A percentile compares a stretch with the other conserved stretches of the same genome.
Evolutionary conservation across 139 green algal species (phyloP).

Genomic region (Tetradesmus obliquus): DNA sequence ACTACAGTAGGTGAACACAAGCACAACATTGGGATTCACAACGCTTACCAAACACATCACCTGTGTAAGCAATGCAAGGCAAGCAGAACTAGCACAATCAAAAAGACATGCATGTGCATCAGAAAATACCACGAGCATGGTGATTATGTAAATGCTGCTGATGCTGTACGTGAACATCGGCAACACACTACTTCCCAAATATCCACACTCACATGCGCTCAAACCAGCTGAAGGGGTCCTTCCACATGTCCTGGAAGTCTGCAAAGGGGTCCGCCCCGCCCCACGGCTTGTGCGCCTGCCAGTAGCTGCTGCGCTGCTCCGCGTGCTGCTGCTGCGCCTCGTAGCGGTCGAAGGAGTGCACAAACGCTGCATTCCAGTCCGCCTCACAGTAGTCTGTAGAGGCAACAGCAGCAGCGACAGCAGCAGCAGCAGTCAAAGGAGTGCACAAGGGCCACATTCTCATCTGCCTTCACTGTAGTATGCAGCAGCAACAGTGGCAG

Average conservation of each 20-base stretch:
- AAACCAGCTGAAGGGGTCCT: conserved; percentile 34
- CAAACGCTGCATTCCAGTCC: conserved; percentile 29
- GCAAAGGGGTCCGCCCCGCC: background rate
- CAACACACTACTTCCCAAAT: too few species aligned
- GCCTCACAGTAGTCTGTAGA: conserved; percentile 20
- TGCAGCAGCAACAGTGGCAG: background rate
- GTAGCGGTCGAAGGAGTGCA: background rate
- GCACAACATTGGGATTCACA: background rate
- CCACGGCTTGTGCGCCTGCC: background rate
- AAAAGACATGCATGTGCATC: too few species aligned
- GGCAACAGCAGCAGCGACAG: background rate
- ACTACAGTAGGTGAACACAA: background rate
- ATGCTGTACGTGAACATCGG: too few species aligned
- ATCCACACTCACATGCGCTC: background rate
- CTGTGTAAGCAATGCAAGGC: too few species aligned
- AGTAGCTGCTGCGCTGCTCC: conserved; percentile 17
- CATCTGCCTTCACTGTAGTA: too few species aligned
- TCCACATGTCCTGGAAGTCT: conserved; percentile 4
- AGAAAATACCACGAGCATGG: too few species aligned
- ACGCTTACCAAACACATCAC: background rate
- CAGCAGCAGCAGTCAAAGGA: background rate
- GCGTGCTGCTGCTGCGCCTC: conserved; percentile 1
- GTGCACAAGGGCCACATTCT: background rate
- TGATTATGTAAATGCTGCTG: too few species aligned
- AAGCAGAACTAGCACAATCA: too few species aligned